Evolutionary conservation across 2,329 filamentous ascomycete genomes (phyloP).

Genomic region (Neonectria hederae): DNA sequence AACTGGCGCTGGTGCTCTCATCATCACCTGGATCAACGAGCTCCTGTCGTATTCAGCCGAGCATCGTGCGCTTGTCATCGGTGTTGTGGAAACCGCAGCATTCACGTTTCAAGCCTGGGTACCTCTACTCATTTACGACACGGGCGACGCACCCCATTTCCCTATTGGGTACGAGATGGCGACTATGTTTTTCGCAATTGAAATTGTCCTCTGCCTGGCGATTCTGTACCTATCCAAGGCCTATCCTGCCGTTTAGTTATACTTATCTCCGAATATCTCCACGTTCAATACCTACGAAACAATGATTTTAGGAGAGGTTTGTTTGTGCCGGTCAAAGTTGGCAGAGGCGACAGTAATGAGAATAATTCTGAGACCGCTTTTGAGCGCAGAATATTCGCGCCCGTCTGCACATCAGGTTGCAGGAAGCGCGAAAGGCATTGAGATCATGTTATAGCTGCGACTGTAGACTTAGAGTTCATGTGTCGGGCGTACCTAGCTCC

Average conservation of each 20-base stretch:
- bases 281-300: background rate
- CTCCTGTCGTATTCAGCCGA: slow-evolving; percentile 56
- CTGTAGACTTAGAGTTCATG: background rate
- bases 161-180: slow-evolving; percentile 49
- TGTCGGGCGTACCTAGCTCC: background rate
- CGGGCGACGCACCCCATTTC: slow-evolving; percentile 51
- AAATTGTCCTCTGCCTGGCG: slow-evolving; percentile 39
- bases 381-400: no score
- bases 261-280: background rate
- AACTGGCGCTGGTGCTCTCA: slow-evolving; percentile 47
- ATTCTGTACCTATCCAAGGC: slow-evolving; percentile 28
- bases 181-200: slow-evolving; percentile 45
- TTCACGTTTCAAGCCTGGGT: slow-evolving; percentile 58
- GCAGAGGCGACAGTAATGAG: no score
- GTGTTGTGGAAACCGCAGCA: slow-evolving; percentile 56
- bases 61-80: slow-evolving; percentile 59
- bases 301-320: no score
- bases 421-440: no score
- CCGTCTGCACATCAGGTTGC: no score
- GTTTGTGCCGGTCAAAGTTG: no score
- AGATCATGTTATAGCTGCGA: background rate
- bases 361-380: no score
- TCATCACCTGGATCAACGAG: slow-evolving; percentile 60
- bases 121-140: slow-evolving; percentile 50
- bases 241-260: background rate